These are phyloP conservation scores for Santalum album DNA, from an alignment of 164 flowering plant genomes.

Conservation along the genomic window DNA sequence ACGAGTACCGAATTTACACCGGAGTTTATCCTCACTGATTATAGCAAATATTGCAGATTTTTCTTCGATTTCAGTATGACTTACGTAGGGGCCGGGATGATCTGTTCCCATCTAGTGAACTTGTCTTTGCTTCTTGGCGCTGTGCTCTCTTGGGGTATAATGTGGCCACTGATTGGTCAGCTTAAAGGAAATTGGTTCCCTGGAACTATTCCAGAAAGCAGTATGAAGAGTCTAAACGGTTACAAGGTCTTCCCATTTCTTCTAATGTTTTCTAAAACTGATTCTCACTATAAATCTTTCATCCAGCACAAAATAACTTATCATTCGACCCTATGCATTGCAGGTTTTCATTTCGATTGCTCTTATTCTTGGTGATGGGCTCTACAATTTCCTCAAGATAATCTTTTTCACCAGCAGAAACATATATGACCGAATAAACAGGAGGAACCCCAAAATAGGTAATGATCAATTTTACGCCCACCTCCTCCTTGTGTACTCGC, in stretches of 20 bases:
- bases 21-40: too few relatives aligned
- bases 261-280: too few relatives aligned
- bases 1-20: too few relatives aligned
- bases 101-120: constrained; percentile 74
- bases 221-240: constrained; percentile 86
- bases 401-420: constrained; percentile 29
- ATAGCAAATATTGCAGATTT: constrained; percentile 44
- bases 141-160: constrained; percentile 82
- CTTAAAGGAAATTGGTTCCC: constrained; percentile 77
- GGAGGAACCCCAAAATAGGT: constrained; percentile 28
- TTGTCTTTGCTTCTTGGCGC: constrained; percentile 83
- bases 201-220: constrained; percentile 39
- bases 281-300: too few relatives aligned
- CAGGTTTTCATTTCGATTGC: constrained; percentile 82
- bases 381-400: constrained; percentile 70
- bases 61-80: constrained; percentile 80
- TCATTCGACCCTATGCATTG: background rate
- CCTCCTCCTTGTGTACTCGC: too few relatives aligned
- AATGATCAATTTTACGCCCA: too few relatives aligned
- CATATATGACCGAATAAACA: constrained; percentile 24
- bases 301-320: too few relatives aligned
- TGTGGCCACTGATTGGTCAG: constrained; percentile 80
- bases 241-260: constrained; percentile 53
- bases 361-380: constrained; percentile 84
- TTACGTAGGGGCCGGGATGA: constrained; percentile 86